These are phyloP conservation scores for Lepidium didymum DNA, from an alignment of 345 rosid species.

Conservation along the genomic window DNA sequence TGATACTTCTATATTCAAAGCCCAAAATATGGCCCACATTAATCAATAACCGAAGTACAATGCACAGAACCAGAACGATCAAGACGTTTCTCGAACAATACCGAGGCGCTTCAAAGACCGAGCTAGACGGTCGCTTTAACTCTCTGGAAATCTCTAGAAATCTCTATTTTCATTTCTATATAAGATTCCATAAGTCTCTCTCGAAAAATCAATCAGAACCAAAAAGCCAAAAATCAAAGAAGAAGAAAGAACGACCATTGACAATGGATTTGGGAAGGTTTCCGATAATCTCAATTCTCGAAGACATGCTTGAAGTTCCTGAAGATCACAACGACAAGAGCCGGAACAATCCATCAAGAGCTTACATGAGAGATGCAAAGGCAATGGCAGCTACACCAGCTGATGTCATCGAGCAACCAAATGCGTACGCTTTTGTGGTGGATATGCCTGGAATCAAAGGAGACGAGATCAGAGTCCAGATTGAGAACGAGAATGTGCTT, in stretches of 20 bases:
- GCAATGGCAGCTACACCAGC: conserved; percentile 92
- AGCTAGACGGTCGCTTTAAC: neutral
- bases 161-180: neutral
- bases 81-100: conserved; percentile 21
- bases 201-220: neutral
- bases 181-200: neutral
- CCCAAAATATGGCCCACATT: conserved; percentile 5
- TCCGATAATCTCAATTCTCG: conserved; percentile 40
- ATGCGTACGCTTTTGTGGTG: conserved; percentile 47
- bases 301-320: conserved; percentile 46
- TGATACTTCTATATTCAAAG: neutral
- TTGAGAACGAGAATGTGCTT: conserved; percentile 69
- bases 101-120: neutral
- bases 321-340: conserved; percentile 32
- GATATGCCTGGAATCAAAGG: conserved; percentile 83
- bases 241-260: neutral
- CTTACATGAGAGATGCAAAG: conserved; percentile 53
- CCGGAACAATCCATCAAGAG: conserved; percentile 43
- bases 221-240: neutral
- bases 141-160: conserved; percentile 19
- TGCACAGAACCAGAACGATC: neutral
- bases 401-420: conserved; percentile 55
- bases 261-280: conserved; percentile 41
- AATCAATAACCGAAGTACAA: neutral
- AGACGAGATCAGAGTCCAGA: conserved; percentile 62